Evolutionary conservation across 2,329 filamentous ascomycete species (phyloP), one percentile per base, ranked within the genome.

Genomic region (Colletotrichum tabaci): DNA sequence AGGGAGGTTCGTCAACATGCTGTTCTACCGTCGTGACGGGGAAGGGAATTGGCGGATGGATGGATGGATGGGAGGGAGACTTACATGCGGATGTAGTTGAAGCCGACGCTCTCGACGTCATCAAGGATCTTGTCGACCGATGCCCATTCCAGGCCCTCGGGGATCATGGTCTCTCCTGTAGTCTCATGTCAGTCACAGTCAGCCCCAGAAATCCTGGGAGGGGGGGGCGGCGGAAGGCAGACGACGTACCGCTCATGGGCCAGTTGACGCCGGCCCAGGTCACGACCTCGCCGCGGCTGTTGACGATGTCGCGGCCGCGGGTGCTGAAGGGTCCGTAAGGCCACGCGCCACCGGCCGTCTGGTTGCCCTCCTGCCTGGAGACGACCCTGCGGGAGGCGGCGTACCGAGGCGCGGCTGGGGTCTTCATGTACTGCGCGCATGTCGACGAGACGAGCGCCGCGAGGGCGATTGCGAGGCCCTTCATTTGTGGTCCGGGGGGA

Each of bases 81-180:
- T 68, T 58, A 68, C 72, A 90, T 77, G 8, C 88, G 85, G 21
- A 89, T 85, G 3, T 85, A 84, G 75, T 90, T 89, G 79, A 89
- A 85, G 23, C 86, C 87, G 3, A 87, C 76, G 66, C 83, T 84
- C 69, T 86, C 87, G 74, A 88, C 82, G 77, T 84, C 83, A 13
- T 83, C 79, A 1, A 88, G 84, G 40, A 89, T 86, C 13, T 79
- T 80, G 46, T 80, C 79, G 35, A 89, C 80, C 0, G 87, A 88
- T 50, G 85, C 82, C 78, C 88, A 87, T 74, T 88, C 86, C 7
- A 89, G 79, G 8, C 87, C 87, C 75, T 89, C 87, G 0, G 87
- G 87, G 3, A 89, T 82, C 87, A 89, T 89, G n/a, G 85, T 82
- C 42, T 89, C 87, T 64, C 84, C 85, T 23, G 87, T 85, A 1